phyloP scores from a whole-genome alignment of 805 yeast species.

The Lipomyces yamadae region DNA sequence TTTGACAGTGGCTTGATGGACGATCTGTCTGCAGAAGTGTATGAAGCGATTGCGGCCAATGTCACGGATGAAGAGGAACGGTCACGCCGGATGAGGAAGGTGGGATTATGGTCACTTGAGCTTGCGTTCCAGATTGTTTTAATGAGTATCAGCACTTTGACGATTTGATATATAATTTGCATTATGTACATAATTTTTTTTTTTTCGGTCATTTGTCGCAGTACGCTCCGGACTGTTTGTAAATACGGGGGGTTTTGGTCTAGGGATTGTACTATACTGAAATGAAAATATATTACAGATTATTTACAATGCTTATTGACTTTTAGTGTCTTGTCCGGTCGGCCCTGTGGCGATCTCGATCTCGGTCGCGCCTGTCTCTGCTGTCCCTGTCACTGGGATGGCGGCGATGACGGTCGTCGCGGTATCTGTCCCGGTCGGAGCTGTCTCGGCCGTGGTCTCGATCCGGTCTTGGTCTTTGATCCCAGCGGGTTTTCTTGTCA shows the following conservation, averaged over 20 bases:
- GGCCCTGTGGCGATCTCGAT: not conserved
- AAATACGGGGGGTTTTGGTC: not conserved
- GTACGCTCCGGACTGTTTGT: not conserved
- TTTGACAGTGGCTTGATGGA: constrained; percentile 91
- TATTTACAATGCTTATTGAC: not conserved
- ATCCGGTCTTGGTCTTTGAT: not conserved
- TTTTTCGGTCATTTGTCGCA: not conserved
- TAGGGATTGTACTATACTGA: not conserved
- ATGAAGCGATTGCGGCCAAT: constrained; percentile 85
- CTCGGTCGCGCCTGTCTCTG: constrained; percentile 1
- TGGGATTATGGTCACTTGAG: constrained; percentile 93
- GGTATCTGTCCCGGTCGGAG: no score
- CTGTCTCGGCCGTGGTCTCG: not conserved
- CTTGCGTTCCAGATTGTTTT: constrained; percentile 77
- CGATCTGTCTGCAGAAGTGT: constrained; percentile 85
- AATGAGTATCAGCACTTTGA: constrained; percentile 47
- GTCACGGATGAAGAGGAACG: constrained; percentile 86
- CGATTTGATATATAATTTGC: constrained; percentile 17
- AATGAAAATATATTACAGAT: not conserved
- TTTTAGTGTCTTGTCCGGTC: not conserved
- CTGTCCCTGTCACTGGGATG: not conserved
- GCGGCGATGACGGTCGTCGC: not conserved
- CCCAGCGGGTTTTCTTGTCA: not conserved
- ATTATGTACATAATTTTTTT: not conserved
- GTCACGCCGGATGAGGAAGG: constrained; percentile 71